Base-by-base conservation (phyloP, 345 rosid species). In the Salix brachista region DNA sequence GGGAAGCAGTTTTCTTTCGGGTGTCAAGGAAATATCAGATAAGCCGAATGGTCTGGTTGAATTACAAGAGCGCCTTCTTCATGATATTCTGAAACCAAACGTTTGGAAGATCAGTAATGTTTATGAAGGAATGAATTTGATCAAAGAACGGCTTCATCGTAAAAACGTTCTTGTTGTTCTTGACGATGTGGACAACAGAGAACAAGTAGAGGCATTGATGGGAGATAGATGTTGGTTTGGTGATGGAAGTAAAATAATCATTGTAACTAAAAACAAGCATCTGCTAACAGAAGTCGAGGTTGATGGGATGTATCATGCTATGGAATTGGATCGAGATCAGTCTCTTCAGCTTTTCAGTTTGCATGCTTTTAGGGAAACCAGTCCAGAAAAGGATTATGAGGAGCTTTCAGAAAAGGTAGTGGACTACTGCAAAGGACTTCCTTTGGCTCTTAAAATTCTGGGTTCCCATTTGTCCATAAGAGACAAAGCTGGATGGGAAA, bases 141-240 rank as follows among this genome's bases (percentile, higher is more conserved):
- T 72, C 67, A 72, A 25, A 72, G 42, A 60, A 39, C 23, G 75
- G 25, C 41, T 72, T 19, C 4, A n/a, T 19, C n/a, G 17, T 11
- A 60, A 37, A 21, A 72, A 67, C 6, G 32, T 72, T 39, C 67
- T 72, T 72, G 18, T 72, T 72, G 52, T 60, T 14, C 16, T 72
- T 72, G 75, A 72, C 61, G 67, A 72, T 60, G 16, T 61, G 26
- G 52, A 72, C 41, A 50, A 72, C 10, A 14, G 23, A 8, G 32
- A 72, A 36, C 75, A 72, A 39, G 6, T 72, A 6, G 21, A 37
- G 28, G 75, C 67, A 21, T 60, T 72, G 21, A 34, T 36, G 26
- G 36, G 52, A 6, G 52, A 36, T 14, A 21, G 36, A 37, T 23
- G 25, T 1, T 71, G 65, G 74, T 71, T 71, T 34, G 65, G 65